Conservation (phyloP, 345 rosid species). For the Pugionium dolabratum region DNA sequence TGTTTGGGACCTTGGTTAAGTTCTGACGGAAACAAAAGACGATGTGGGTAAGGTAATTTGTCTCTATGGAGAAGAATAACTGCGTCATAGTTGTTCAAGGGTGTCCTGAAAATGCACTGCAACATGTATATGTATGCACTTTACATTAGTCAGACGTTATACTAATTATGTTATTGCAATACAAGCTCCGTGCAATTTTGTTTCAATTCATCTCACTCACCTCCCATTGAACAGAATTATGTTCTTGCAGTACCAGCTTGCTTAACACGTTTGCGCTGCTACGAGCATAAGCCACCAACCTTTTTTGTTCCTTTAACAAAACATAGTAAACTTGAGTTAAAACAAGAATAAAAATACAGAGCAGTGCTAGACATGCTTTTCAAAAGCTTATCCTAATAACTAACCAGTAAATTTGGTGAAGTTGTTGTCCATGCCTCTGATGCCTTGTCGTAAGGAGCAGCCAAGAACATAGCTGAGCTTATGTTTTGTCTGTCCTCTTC, state of each 20-base stretch:
- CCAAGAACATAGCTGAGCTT: constrained; percentile 77
- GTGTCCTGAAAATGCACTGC: constrained; percentile 91
- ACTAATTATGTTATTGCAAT: neutral
- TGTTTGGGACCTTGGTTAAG: constrained; percentile 58
- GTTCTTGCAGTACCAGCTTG: constrained; percentile 60
- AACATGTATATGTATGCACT: constrained; percentile 24
- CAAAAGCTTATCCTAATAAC: constrained; percentile 37
- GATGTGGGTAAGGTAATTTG: constrained; percentile 67
- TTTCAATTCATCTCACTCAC: constrained; percentile 44
- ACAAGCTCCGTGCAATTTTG: neutral
- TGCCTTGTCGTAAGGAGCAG: constrained; percentile 84
- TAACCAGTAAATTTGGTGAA: constrained; percentile 70
- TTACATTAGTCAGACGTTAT: neutral
- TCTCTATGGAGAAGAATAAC: constrained; percentile 84
- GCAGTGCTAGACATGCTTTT: neutral
- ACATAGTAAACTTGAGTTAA: constrained; percentile 13
- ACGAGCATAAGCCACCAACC: constrained; percentile 86
- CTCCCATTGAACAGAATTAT: constrained; percentile 78
- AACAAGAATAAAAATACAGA: neutral
- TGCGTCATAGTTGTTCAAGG: constrained; percentile 82
- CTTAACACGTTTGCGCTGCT: constrained; percentile 80
- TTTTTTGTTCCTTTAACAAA: constrained; percentile 66
- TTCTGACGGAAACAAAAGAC: constrained; percentile 75
- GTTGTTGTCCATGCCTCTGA: constrained; percentile 87
- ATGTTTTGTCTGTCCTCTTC: constrained; percentile 53